phyloP scores from a whole-genome alignment of 257 asterid species.

The Anisodus acutangulus region DNA sequence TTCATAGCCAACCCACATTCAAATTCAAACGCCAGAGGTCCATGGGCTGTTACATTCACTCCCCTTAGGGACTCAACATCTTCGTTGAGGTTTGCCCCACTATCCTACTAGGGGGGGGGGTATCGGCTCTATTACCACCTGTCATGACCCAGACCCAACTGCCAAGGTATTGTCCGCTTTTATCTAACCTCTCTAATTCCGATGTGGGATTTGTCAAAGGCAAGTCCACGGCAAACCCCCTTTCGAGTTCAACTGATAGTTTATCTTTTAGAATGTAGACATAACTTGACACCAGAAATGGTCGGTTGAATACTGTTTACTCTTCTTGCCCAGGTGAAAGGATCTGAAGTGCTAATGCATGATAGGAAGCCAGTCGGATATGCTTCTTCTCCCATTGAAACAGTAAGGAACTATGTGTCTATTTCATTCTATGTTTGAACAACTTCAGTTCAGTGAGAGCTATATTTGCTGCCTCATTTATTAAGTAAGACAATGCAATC shows the following conservation, averaged over 20 bases:
- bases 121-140: too few relatives aligned
- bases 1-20: too few relatives aligned
- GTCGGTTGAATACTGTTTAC: not conserved
- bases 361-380: constrained; percentile 80
- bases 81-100: too few relatives aligned
- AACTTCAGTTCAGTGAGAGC: constrained; percentile 4
- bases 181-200: not conserved
- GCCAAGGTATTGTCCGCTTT: too few relatives aligned
- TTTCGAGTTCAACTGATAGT: not conserved
- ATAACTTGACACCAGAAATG: constrained; percentile 6
- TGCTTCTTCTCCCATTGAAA: constrained; percentile 78
- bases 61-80: too few relatives aligned
- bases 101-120: too few relatives aligned
- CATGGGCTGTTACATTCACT: too few relatives aligned
- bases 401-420: constrained; percentile 52
- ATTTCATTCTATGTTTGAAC: not conserved
- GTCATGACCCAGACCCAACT: too few relatives aligned
- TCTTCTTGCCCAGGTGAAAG: constrained; percentile 67
- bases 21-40: too few relatives aligned
- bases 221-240: not conserved
- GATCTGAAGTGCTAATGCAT: constrained; percentile 71
- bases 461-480: not conserved
- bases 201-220: not conserved
- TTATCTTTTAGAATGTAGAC: not conserved
- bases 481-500: not conserved